Conservation (phyloP, 495 filamentous ascomycete genomes). For the Aspergillus ostianus region DNA sequence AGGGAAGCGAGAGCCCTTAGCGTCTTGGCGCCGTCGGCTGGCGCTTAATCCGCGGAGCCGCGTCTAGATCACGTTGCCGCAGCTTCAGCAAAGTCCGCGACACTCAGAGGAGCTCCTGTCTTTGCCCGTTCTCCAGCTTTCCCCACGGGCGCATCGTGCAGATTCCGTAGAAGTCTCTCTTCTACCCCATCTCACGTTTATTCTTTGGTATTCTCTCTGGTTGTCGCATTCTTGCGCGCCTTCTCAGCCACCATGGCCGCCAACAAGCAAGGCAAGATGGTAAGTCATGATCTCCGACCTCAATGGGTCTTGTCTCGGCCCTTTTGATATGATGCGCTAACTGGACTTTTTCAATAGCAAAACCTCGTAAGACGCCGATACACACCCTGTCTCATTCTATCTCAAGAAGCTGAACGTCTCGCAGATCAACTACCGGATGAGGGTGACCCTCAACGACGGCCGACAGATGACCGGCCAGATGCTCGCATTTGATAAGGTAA, state of each 20-base stretch:
- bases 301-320: constrained; percentile 25
- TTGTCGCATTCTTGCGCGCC: constrained; percentile 70
- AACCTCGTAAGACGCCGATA: constrained; percentile 77
- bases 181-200: constrained; percentile 27
- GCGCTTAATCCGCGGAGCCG: constrained; percentile 26
- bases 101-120: constrained; percentile 1
- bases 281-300: constrained; percentile 50
- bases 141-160: constrained; percentile 15
- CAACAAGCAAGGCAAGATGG: constrained; percentile 99
- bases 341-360: constrained; percentile 62
- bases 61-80: constrained; percentile 14
- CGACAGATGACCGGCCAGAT: constrained; percentile 97
- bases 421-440: constrained; percentile 99
- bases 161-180: constrained; percentile 24
- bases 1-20: constrained; percentile 47
- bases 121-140: constrained; percentile 5
- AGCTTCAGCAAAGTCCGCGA: constrained; percentile 7
- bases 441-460: constrained; percentile 91
- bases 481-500: constrained; percentile 95
- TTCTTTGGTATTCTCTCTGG: constrained; percentile 53
- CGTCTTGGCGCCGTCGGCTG: constrained; percentile 30
- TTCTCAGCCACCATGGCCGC: constrained; percentile 64
- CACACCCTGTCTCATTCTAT: too few species aligned
- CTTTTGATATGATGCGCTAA: constrained; percentile 53
- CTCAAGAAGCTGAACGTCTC: constrained; percentile 26